These are phyloP conservation scores for Bruguiera hainesii DNA, from an alignment of 441 rosid genomes.

Conservation along the genomic window DNA sequence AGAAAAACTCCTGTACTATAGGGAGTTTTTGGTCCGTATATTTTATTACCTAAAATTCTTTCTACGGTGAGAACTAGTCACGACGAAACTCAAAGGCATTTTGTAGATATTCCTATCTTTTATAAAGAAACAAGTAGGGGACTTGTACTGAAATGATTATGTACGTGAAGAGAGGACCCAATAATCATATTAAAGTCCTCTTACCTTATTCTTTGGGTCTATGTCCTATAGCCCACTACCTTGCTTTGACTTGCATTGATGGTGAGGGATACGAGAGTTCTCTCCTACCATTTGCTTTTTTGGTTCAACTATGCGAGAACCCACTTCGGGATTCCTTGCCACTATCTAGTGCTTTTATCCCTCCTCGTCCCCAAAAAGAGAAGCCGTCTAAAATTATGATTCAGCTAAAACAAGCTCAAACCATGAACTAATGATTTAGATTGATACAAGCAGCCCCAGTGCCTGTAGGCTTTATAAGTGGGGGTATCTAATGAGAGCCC, in stretches of 20 bases:
- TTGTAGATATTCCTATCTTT: neutral
- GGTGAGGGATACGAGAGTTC: neutral
- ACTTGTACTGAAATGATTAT: slow-evolving; percentile 15
- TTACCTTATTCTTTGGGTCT: slow-evolving; percentile 20
- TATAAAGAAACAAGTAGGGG: neutral
- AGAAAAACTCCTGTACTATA: too few species aligned
- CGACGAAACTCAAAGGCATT: neutral
- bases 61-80: neutral
- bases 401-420: neutral
- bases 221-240: slow-evolving; percentile 7
- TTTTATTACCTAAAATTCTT: too few species aligned
- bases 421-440: slow-evolving; percentile 20
- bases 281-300: slow-evolving; percentile 6
- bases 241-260: slow-evolving; percentile 23
- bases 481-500: slow-evolving; percentile 16
- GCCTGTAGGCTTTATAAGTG: slow-evolving; percentile 18
- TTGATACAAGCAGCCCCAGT: slow-evolving; percentile 10
- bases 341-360: slow-evolving; percentile 22
- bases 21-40: too few species aligned
- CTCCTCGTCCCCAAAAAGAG: slow-evolving; percentile 20
- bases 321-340: slow-evolving; percentile 42
- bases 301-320: slow-evolving; percentile 22
- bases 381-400: slow-evolving; percentile 1
- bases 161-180: slow-evolving; percentile 13
- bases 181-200: slow-evolving; percentile 11